Conservation (phyloP, 2,329 filamentous ascomycete species). For the Juglanconis sp. region DNA sequence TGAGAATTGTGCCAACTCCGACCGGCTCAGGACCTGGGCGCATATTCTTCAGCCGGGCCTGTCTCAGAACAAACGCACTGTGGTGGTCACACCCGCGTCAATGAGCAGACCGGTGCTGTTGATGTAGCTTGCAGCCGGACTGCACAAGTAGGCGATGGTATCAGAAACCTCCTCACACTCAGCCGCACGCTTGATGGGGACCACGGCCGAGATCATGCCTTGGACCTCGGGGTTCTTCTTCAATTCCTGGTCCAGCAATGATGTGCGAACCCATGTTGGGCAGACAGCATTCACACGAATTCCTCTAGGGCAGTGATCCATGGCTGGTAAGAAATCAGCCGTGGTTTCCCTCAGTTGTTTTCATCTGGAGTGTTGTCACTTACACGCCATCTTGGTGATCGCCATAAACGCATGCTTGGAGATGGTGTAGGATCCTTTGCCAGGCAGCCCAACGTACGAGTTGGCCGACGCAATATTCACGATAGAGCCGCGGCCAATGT, state of each 20-base stretch:
- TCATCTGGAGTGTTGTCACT: neutral
- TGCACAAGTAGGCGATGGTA: constrained; percentile 19
- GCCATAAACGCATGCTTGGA: constrained; percentile 22
- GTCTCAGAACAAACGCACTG: constrained; percentile 19
- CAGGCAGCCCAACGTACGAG: constrained; percentile 18
- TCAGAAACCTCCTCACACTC: constrained; percentile 21
- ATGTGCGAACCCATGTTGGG: constrained; percentile 20
- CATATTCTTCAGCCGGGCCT: neutral
- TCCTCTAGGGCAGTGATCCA: constrained; percentile 17
- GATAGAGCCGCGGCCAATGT: constrained; percentile 21
- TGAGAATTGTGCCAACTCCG: too few relatives aligned
- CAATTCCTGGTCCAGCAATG: constrained; percentile 16
- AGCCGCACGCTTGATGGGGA: constrained; percentile 19
- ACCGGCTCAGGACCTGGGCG: too few relatives aligned
- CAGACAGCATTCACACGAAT: constrained; percentile 23
- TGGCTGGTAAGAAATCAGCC: constrained; percentile 4
- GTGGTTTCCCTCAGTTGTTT: neutral
- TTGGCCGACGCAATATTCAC: constrained; percentile 21
- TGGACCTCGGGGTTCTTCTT: constrained; percentile 20
- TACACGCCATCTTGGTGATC: constrained; percentile 20
- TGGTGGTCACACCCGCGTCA: constrained; percentile 20
- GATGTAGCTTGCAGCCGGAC: constrained; percentile 21
- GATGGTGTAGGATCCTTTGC: constrained; percentile 20
- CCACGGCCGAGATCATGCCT: constrained; percentile 16
- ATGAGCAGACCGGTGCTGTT: constrained; percentile 20